Percentiles rank a stretch among this genome's conserved stretches.
phyloP scores from a whole-genome alignment of 345 rosid genomes.

The Citrus glauca region DNA sequence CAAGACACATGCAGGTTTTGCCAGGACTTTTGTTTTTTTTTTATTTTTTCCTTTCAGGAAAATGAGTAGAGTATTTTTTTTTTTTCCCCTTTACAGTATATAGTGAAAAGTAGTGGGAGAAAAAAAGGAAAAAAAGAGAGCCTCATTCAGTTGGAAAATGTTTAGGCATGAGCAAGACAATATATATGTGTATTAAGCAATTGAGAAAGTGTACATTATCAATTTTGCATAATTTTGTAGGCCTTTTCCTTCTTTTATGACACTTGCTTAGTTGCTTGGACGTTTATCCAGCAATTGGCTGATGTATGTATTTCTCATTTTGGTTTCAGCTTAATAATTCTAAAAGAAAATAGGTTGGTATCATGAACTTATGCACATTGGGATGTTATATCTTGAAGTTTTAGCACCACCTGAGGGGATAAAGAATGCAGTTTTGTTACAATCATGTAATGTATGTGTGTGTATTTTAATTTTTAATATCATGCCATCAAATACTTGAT shows the following conservation, averaged over 20 bases:
- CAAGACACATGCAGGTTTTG: slow-evolving; percentile 26
- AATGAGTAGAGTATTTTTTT: slow-evolving; percentile 25
- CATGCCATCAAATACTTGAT: background rate
- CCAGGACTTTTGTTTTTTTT: slow-evolving; percentile 17
- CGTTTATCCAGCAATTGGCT: background rate
- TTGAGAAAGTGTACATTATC: slow-evolving; percentile 64
- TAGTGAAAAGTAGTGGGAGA: slow-evolving; percentile 36
- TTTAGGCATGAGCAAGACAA: slow-evolving; percentile 19
- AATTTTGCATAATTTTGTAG: slow-evolving; percentile 50
- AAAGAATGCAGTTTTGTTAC: background rate
- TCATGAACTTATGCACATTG: background rate
- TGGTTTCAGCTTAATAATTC: background rate
- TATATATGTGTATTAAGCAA: slow-evolving; percentile 25
- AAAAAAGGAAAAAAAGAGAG: slow-evolving; percentile 12
- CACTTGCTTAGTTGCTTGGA: background rate
- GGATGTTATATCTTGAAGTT: background rate
- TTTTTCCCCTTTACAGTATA: slow-evolving; percentile 40
- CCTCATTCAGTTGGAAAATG: slow-evolving; percentile 24
- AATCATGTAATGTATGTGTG: background rate
- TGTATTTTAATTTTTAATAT: background rate
- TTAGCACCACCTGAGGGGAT: background rate
- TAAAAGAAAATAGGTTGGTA: background rate
- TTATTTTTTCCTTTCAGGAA: slow-evolving; percentile 15
- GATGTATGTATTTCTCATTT: background rate
- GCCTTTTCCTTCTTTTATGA: background rate